A percentile compares a stretch with the other conserved stretches of the same genome.
These are phyloP conservation scores for Trametopsis cervina DNA, from an alignment of 768 basidiomycete genomes.

Conservation along the genomic window DNA sequence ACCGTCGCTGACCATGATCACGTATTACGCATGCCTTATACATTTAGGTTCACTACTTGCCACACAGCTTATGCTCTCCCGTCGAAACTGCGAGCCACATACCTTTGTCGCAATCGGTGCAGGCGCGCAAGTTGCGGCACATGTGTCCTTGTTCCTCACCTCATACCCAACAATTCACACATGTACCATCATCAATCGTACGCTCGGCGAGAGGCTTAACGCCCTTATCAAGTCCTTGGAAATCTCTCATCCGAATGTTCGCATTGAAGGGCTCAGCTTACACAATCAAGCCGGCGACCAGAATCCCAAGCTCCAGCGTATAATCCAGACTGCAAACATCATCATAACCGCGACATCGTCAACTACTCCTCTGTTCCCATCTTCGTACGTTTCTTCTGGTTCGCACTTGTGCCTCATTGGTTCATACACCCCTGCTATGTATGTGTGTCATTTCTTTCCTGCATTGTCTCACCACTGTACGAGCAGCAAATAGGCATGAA, in stretches of 20 bases:
- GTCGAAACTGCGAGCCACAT: constrained; percentile 27
- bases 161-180: constrained; percentile 45
- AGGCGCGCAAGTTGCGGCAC: constrained; percentile 62
- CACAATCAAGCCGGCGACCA: constrained; percentile 2
- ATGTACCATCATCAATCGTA: constrained; percentile 61
- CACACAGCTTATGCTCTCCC: constrained; percentile 40
- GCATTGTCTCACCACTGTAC: too few species aligned
- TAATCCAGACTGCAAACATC: constrained; percentile 44
- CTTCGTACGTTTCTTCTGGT: constrained; percentile 50
- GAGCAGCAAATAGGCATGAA: constrained; percentile 36
- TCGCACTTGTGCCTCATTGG: constrained; percentile 75
- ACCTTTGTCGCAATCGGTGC: constrained; percentile 63
- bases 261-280: constrained; percentile 9
- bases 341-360: constrained; percentile 76
- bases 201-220: constrained; percentile 39
- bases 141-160: constrained; percentile 54
- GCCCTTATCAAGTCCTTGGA: constrained; percentile 29
- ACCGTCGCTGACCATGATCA: background rate
- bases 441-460: constrained; percentile 2
- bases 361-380: constrained; percentile 61
- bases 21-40: background rate
- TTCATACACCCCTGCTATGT: constrained; percentile 76
- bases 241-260: constrained; percentile 20
- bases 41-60: constrained; percentile 61
- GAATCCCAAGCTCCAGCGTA: constrained; percentile 19